Evolutionary conservation across 2,329 filamentous ascomycete species (phyloP).

Genomic region (Verticillium alfalfae): DNA sequence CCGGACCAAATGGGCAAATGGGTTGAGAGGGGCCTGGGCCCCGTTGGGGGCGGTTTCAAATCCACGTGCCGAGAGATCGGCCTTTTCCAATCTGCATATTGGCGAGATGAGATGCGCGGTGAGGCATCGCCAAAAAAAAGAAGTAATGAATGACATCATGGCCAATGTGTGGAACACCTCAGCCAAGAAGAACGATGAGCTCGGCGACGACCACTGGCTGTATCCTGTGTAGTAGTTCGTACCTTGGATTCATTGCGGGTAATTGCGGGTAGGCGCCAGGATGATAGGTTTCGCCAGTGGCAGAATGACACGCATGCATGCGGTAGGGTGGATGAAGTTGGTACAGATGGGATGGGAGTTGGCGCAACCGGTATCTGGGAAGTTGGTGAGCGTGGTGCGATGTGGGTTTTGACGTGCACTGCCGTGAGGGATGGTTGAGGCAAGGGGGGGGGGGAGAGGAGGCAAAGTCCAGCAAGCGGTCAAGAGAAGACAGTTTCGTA

Average conservation of each 20-base stretch:
- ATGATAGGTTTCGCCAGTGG: background rate
- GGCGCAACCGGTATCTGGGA: too few relatives aligned
- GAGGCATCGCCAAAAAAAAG: background rate
- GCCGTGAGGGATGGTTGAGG: background rate
- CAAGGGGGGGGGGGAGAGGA: background rate
- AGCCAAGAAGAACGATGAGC: background rate
- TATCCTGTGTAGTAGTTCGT: too few relatives aligned
- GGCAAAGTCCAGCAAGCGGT: too few relatives aligned
- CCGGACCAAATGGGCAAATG: background rate
- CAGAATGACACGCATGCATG: background rate
- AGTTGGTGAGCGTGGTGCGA: too few relatives aligned
- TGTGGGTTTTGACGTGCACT: too few relatives aligned
- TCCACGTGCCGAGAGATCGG: background rate
- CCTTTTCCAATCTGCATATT: background rate
- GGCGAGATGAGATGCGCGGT: background rate
- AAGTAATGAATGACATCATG: background rate
- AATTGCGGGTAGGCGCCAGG: background rate
- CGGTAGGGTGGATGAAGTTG: background rate
- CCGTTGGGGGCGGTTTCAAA: background rate
- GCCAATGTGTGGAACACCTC: background rate
- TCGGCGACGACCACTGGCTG: background rate
- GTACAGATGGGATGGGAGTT: background rate
- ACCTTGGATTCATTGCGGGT: background rate
- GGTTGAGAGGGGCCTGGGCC: background rate
- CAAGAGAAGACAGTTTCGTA: too few relatives aligned